These are phyloP conservation scores for Myxozyma vanderwaltii DNA, from an alignment of 805 yeast genomes.

Conservation along the genomic window DNA sequence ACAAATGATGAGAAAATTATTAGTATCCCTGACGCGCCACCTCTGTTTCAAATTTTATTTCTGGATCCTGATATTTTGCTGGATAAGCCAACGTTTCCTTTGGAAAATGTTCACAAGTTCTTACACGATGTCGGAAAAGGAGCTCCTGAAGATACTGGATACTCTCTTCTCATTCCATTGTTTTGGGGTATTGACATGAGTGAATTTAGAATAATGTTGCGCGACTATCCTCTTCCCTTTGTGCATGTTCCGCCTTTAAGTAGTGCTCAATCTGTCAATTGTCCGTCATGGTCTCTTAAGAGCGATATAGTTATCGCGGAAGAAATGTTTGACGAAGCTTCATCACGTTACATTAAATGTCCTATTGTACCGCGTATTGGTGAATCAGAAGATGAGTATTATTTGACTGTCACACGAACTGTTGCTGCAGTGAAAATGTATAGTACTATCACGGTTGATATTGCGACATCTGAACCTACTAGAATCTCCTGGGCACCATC, in stretches of 20 bases:
- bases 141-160: conserved; percentile 68
- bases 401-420: conserved; percentile 71
- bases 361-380: conserved; percentile 56
- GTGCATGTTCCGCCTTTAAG: conserved; percentile 64
- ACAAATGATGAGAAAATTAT: conserved; percentile 51
- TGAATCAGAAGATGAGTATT: conserved; percentile 42
- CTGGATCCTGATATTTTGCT: conserved; percentile 53
- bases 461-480: conserved; percentile 60
- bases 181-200: conserved; percentile 56
- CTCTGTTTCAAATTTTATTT: conserved; percentile 55
- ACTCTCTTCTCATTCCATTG: conserved; percentile 69
- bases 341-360: conserved; percentile 61
- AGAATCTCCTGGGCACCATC: conserved; percentile 83
- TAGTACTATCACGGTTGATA: conserved; percentile 58
- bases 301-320: conserved; percentile 77
- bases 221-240: conserved; percentile 87
- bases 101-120: conserved; percentile 59
- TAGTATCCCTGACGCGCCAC: conserved; percentile 52
- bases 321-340: conserved; percentile 54
- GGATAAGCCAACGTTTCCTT: conserved; percentile 54
- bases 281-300: conserved; percentile 44
- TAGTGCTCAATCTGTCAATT: conserved; percentile 41
- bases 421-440: conserved; percentile 73
- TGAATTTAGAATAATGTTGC: conserved; percentile 68
- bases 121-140: conserved; percentile 78